phyloP scores from a whole-genome alignment of 2,329 filamentous ascomycete species.

The Colletotrichum aenigma region DNA sequence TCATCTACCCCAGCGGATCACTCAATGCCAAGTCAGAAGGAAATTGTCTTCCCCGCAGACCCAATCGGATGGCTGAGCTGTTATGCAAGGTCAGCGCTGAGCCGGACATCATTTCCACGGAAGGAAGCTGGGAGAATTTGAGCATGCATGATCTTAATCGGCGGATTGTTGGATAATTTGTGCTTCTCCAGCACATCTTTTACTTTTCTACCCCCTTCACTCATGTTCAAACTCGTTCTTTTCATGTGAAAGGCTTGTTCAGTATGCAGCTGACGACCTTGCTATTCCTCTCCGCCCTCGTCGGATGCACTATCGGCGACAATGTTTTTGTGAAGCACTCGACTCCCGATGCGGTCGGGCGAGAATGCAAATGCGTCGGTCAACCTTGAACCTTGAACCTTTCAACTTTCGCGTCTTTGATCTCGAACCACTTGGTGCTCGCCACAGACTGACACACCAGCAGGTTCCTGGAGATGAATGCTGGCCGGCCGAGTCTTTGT shows the following conservation, averaged over 20 bases:
- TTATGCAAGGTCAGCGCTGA: neutral
- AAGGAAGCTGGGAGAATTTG: neutral
- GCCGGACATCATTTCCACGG: neutral
- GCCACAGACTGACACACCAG: neutral
- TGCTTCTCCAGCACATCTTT: neutral
- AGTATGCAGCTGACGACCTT: neutral
- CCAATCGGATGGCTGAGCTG: neutral
- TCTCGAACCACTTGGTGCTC: neutral
- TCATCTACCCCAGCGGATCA: neutral
- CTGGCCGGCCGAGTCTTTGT: conserved; percentile 23
- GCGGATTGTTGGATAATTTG: neutral
- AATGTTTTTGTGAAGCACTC: neutral
- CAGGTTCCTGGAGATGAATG: conserved; percentile 24
- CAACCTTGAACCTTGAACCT: neutral
- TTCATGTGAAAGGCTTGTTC: neutral
- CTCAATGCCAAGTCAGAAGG: neutral
- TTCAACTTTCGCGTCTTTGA: neutral
- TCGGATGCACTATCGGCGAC: neutral
- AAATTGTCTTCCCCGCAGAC: neutral
- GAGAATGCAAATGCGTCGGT: neutral
- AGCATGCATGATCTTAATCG: neutral
- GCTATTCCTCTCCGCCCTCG: neutral
- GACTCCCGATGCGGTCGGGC: neutral
- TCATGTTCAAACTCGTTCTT: neutral
- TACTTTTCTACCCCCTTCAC: neutral